These are phyloP conservation scores for Seminavis robusta DNA, from an alignment of 108 stramenopile genomes.

Conservation along the genomic window DNA sequence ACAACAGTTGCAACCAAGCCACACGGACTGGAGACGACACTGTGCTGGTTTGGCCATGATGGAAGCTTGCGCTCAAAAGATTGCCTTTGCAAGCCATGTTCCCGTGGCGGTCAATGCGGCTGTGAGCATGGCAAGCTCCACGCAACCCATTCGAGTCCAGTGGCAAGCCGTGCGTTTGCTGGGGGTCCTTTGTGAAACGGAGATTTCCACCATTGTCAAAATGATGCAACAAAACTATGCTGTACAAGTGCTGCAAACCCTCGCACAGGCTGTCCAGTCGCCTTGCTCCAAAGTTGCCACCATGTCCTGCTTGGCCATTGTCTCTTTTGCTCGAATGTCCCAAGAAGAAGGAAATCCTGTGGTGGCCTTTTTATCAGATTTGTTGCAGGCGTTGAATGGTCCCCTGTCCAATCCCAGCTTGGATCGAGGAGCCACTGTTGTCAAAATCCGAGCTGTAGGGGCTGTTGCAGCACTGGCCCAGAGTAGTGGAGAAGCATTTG, in stretches of 20 bases:
- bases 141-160: conserved; percentile 42
- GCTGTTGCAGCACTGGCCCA: conserved; percentile 71
- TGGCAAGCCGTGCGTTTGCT: conserved; percentile 67
- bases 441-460: conserved; percentile 60
- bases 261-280: conserved; percentile 31
- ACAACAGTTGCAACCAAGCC: conserved; percentile 20
- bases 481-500: conserved; percentile 55
- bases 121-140: conserved; percentile 20
- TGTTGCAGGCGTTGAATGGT: conserved; percentile 51
- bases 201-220: conserved; percentile 3
- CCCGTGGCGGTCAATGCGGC: conserved; percentile 51
- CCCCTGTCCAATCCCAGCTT: conserved; percentile 44
- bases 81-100: conserved; percentile 48
- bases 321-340: conserved; percentile 60
- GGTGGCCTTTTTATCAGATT: conserved; percentile 38
- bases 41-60: conserved; percentile 62
- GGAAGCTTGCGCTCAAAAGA: conserved; percentile 57
- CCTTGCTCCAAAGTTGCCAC: conserved; percentile 54
- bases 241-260: conserved; percentile 26
- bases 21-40: conserved; percentile 25
- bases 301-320: conserved; percentile 55
- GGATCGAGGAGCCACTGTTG: conserved; percentile 35
- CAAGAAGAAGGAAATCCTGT: conserved; percentile 25
- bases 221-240: conserved; percentile 25
- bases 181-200: conserved; percentile 50